Base-by-base conservation (phyloP, 1,284 basidiomycete genomes). In the Exsudoporus floridanus region DNA sequence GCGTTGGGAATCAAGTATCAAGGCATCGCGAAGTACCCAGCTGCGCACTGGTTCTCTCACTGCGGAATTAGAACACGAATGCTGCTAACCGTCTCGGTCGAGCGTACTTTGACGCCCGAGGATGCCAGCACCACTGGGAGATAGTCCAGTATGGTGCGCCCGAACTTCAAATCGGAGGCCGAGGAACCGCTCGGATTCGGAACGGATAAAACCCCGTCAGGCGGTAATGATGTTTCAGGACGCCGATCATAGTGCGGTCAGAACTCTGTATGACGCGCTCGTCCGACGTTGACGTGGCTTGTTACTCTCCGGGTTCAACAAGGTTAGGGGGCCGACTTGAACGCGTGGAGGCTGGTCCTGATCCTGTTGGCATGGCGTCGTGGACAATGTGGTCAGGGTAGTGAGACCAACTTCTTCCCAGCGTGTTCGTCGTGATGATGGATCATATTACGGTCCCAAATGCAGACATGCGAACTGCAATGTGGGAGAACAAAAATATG, bases 401-500 rank as follows among this genome's bases (percentile, higher is more conserved):
- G n/a, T 37, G 23, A 30, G 30, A 19, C 31, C 38, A 36, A 27
- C 47, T 27, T 31, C 23, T 27, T 31, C 23, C 19, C 30, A 49
- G 16, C 31, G 21, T 38, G 34, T 36, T 40, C 21, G 4, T 39
- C 31, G 10, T 39, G 35, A 30, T 28, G 33, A 31, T 49, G 48
- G 28, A 43, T 49, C 38, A 64, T 31, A 48, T 38, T 54, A 31
- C 13, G 23, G 14, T 7, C 27, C 41, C 31, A 14, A 25, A 36
- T 40, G 43, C 39, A 49, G 28, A 21, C 21, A 39, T 38, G 31
- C 37, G 19, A 39, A 21, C 16, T 35, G 33, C n/a, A 36, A 44
- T 28, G 41, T 28, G 42, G 39, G 36, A 56, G 30, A 38, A 57
- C 36, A 49, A 46, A 30, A 52, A 60, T 45, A 61, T 45, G 45